Evolutionary conservation across 805 yeast genomes (phyloP).

Genomic region (Metahyphopichia silvanorum): DNA sequence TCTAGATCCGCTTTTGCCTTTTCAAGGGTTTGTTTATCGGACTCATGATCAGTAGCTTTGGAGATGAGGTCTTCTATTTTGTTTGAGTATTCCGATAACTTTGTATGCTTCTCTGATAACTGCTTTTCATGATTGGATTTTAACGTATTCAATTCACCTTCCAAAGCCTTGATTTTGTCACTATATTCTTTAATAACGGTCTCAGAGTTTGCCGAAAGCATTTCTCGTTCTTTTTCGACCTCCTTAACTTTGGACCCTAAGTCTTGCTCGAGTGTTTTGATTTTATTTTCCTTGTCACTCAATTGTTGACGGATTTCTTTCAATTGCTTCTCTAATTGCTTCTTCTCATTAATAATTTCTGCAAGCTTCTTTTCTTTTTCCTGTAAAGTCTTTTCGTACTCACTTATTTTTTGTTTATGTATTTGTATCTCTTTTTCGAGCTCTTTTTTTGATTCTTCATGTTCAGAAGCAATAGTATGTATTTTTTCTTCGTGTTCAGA

Average conservation of each 20-base stretch:
- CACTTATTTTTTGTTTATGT: background rate
- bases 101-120: conserved; percentile 2
- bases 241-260: conserved; percentile 37
- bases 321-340: conserved; percentile 13
- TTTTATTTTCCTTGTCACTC: conserved; percentile 21
- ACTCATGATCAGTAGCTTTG: background rate
- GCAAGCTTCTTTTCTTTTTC: background rate
- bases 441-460: background rate
- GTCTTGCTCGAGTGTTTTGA: conserved; percentile 25
- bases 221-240: conserved; percentile 49
- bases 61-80: conserved; percentile 1
- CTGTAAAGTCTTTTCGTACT: background rate
- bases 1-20: conserved; percentile 11
- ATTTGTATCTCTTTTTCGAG: background rate
- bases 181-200: conserved; percentile 47
- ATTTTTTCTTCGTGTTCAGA: background rate
- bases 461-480: background rate
- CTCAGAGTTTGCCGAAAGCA: conserved; percentile 48
- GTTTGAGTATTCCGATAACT: conserved; percentile 4
- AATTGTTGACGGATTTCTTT: conserved; percentile 13
- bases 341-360: background rate
- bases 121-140: conserved; percentile 11
- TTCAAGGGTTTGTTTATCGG: background rate
- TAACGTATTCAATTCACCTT: conserved; percentile 21
- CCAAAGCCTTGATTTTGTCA: conserved; percentile 42